phyloP scores from a whole-genome alignment of 2,329 filamentous ascomycete species.

The Nectriaceae sp. region DNA sequence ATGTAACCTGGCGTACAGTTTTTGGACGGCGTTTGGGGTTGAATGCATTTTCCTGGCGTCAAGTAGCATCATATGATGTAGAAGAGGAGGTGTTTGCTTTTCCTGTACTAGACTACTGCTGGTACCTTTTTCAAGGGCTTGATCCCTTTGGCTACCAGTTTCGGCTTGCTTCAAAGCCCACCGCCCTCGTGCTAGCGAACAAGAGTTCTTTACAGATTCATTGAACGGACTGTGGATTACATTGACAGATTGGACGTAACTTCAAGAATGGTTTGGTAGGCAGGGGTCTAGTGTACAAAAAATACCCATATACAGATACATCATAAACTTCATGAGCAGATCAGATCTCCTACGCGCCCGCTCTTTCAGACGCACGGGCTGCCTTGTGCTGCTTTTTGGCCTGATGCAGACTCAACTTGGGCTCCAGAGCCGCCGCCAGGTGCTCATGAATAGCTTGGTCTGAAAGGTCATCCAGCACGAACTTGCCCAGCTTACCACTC shows the following conservation, averaged over 20 bases:
- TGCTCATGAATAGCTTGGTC: conserved; percentile 56
- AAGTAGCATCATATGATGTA: conserved; percentile 23
- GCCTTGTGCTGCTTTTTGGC: conserved; percentile 68
- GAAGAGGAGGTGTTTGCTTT: too few species aligned
- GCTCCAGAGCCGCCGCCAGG: conserved; percentile 47
- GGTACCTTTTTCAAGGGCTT: too few species aligned
- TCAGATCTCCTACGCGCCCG: conserved; percentile 6
- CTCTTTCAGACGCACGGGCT: conserved; percentile 48
- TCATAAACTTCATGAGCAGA: conserved; percentile 9
- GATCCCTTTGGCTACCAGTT: too few species aligned
- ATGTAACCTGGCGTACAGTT: conserved; percentile 8
- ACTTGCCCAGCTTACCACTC: conserved; percentile 71
- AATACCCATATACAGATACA: background rate
- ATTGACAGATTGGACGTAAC: background rate
- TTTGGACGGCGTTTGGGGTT: conserved; percentile 21
- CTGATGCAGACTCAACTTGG: conserved; percentile 64
- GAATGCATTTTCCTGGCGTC: conserved; percentile 26
- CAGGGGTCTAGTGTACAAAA: background rate
- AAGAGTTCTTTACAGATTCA: background rate
- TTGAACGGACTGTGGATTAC: background rate
- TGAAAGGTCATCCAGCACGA: conserved; percentile 76
- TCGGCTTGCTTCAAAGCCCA: too few species aligned
- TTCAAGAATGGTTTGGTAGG: background rate
- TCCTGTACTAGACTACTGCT: too few species aligned
- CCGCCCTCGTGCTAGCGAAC: too few species aligned